Evolutionary conservation across 2,329 filamentous ascomycete species (phyloP).

Genomic region (Botrytis aclada): DNA sequence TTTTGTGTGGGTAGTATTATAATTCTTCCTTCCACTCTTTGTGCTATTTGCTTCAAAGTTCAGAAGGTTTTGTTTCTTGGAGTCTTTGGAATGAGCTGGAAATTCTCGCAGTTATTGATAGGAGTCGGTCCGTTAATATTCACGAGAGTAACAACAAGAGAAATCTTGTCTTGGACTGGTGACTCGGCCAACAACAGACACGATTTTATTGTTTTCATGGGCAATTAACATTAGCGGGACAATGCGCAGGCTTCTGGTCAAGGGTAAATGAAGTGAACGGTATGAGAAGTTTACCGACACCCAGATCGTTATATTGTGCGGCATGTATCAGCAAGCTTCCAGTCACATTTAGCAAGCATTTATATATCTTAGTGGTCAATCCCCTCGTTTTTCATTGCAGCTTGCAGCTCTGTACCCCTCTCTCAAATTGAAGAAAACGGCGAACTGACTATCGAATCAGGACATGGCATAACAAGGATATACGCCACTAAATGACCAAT

Average conservation of each 20-base stretch:
- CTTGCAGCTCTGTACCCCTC: neutral
- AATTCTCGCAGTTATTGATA: constrained; percentile 12
- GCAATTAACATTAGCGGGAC: constrained; percentile 24
- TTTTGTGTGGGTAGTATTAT: constrained; percentile 13
- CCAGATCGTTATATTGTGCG: constrained; percentile 10
- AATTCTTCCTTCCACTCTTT: constrained; percentile 7
- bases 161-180: constrained; percentile 7
- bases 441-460: constrained; percentile 11
- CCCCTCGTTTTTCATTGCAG: constrained; percentile 5
- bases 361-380: constrained; percentile 14
- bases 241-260: constrained; percentile 13
- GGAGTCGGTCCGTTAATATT: constrained; percentile 17
- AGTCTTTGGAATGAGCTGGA: neutral
- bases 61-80: constrained; percentile 8
- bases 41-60: neutral
- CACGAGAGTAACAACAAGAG: neutral
- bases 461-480: neutral
- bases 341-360: constrained; percentile 1
- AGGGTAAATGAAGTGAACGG: constrained; percentile 11
- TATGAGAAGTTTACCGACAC: constrained; percentile 16
- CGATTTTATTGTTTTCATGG: constrained; percentile 22
- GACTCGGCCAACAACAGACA: constrained; percentile 15
- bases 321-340: constrained; percentile 5
- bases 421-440: constrained; percentile 13
- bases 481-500: constrained; percentile 15